Evolutionary conservation across 495 filamentous ascomycete genomes (phyloP).

Genomic region (Penicillium coprophilum): DNA sequence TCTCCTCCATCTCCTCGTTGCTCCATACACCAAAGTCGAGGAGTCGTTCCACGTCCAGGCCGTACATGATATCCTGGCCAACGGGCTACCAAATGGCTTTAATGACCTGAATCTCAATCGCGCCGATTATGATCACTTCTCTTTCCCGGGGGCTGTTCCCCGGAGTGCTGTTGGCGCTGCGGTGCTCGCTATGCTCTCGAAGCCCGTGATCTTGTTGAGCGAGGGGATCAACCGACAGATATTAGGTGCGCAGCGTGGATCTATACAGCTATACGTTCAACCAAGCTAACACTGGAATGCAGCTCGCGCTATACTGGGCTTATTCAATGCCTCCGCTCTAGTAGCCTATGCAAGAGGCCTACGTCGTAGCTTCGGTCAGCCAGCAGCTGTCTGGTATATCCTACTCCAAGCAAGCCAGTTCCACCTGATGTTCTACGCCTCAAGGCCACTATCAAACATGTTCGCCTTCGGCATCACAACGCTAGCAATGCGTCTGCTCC

Average conservation of each 20-base stretch:
- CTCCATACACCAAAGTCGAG: slow-evolving; percentile 98
- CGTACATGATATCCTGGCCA: slow-evolving; percentile 81
- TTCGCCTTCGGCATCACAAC: slow-evolving; percentile 87
- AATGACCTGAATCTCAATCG: slow-evolving; percentile 46
- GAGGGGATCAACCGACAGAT: slow-evolving; percentile 51
- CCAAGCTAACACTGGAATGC: slow-evolving; percentile 15
- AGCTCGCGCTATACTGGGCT: slow-evolving; percentile 76
- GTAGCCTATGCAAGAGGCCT: slow-evolving; percentile 63
- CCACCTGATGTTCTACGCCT: slow-evolving; percentile 92
- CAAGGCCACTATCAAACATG: slow-evolving; percentile 90
- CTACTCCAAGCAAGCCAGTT: slow-evolving; percentile 85
- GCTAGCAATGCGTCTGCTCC: slow-evolving; percentile 65
- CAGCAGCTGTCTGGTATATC: slow-evolving; percentile 76
- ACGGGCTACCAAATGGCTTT: slow-evolving; percentile 63
- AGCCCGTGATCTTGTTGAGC: slow-evolving; percentile 56
- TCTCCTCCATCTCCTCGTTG: slow-evolving; percentile 69
- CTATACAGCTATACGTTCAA: not conserved
- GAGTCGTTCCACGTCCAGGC: slow-evolving; percentile 99
- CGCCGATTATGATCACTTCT: slow-evolving; percentile 80
- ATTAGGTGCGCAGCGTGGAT: slow-evolving; percentile 40
- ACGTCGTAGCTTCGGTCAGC: slow-evolving; percentile 64
- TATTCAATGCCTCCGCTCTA: slow-evolving; percentile 71
- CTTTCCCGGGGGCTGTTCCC: slow-evolving; percentile 88
- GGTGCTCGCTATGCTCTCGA: slow-evolving; percentile 65
- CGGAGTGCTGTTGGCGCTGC: slow-evolving; percentile 84